Conservation (phyloP, 2,329 filamentous ascomycete species). For the Lecanoromycetidae sp. region DNA sequence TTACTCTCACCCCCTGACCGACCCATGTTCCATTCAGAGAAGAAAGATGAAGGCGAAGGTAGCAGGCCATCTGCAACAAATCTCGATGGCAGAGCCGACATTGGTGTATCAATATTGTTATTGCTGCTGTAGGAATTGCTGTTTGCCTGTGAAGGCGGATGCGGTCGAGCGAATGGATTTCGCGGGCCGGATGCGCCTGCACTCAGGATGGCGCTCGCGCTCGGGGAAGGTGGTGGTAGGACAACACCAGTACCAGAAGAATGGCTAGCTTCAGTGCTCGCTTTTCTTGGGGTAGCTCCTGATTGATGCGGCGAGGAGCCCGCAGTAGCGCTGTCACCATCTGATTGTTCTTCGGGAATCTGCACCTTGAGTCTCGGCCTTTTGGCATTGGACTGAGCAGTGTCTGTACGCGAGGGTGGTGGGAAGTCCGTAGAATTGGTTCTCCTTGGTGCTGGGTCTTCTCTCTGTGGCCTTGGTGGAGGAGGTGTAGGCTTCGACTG, state of each 20-base stretch:
- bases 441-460: conserved; percentile 34
- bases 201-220: conserved; percentile 70
- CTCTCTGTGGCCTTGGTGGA: conserved; percentile 39
- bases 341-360: conserved; percentile 83
- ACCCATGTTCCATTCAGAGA: conserved; percentile 75
- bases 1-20: conserved; percentile 56
- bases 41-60: conserved; percentile 85
- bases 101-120: conserved; percentile 56
- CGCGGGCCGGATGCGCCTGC: conserved; percentile 85
- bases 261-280: conserved; percentile 43
- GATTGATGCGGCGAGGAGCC: conserved; percentile 55
- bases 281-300: conserved; percentile 48
- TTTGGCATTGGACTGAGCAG: conserved; percentile 53
- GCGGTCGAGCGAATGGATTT: conserved; percentile 86
- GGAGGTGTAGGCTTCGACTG: conserved; percentile 45
- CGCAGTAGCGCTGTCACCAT: conserved; percentile 64
- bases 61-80: conserved; percentile 81
- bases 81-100: conserved; percentile 83
- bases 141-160: conserved; percentile 47
- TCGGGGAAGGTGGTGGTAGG: conserved; percentile 84
- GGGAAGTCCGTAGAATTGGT: conserved; percentile 51
- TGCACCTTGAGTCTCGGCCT: conserved; percentile 82
- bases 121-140: conserved; percentile 29
- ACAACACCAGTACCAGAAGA: conserved; percentile 60
- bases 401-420: conserved; percentile 68